Evolutionary conservation across 495 filamentous ascomycete species (phyloP), one percentile per base, ranked within the genome.

Genomic region (Xanthoparmelia taractica): DNA sequence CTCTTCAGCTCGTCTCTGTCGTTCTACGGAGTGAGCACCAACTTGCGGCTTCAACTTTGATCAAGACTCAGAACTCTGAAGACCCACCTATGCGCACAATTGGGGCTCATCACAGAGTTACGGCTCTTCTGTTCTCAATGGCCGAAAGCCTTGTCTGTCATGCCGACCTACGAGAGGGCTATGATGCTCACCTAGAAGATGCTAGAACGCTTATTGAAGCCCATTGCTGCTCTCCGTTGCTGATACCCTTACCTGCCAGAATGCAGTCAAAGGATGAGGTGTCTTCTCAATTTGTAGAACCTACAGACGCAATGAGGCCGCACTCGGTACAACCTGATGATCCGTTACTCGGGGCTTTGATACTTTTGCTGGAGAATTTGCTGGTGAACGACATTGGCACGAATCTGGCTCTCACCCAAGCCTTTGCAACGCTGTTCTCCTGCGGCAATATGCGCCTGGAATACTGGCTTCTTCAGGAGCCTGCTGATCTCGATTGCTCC

Each of bases 381-480:
- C 89, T 96, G 67, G 82, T 87, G 8, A 97, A 99, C 71, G 85
- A 90, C 23, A 84, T 97, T 3, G 91, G 95, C 63, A 89, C 86
- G 20, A 99, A 99, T 69, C 77, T 99, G 15, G 85, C 85, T 2
- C 75, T 96, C 11, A 97, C 95, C 1, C 87, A 92, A 67, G 82
- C 86, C 8, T 79, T 99, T 20, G 83, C 92, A 61, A 88, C 90
- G 64, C 79, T 97, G 34, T 87, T 88, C 20, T 86, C 88, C 1
- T 97, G 94, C 65, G 85, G 89, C 20, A 87, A 87, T 56, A 87
- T 95, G 69, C 82, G 85, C 8, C 78, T 97, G 2, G 91, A 97
- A 70, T 86, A 86, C 18, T 97, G 95, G 94, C 80, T 97, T n/a
- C 75, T 92, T 15, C 84, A 90, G 23, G 84, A 90, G 65, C 87